phyloP scores from a whole-genome alignment of 192 early-diverging fungal genomes.

The Mortierella antarctica region DNA sequence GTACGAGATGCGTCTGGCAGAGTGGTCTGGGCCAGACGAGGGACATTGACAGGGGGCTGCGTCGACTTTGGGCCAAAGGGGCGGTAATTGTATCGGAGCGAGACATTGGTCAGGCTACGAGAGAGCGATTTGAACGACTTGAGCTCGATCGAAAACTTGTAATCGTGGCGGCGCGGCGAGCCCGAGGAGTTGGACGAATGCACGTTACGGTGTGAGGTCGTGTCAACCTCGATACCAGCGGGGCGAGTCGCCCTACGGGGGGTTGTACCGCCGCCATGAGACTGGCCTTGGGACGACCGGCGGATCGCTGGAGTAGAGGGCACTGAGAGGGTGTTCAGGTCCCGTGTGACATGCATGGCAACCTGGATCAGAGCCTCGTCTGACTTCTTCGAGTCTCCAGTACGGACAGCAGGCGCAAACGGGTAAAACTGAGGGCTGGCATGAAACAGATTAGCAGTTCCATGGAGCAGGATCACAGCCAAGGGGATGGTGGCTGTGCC shows the following conservation, averaged over 20 bases:
- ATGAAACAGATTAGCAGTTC: slow-evolving; percentile 51
- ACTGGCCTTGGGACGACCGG: slow-evolving; percentile 37
- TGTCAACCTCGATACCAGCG: slow-evolving; percentile 39
- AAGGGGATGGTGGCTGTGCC: slow-evolving; percentile 57
- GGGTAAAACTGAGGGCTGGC: slow-evolving; percentile 47
- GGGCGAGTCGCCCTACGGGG: slow-evolving; percentile 26
- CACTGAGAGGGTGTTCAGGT: slow-evolving; percentile 41
- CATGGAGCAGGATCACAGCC: slow-evolving; percentile 46
- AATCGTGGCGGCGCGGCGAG: slow-evolving; percentile 44
- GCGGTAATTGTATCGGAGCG: slow-evolving; percentile 49
- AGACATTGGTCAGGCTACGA: slow-evolving; percentile 31
- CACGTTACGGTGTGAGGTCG: slow-evolving; percentile 4
- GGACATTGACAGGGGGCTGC: slow-evolving; percentile 40
- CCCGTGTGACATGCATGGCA: slow-evolving; percentile 50
- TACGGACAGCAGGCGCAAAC: slow-evolving; percentile 17
- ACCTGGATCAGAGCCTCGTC: slow-evolving; percentile 39
- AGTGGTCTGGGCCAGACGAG: slow-evolving; percentile 17
- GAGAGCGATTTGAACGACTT: slow-evolving; percentile 40
- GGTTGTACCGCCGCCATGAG: background rate
- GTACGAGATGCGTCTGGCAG: slow-evolving; percentile 39
- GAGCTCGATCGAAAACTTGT: slow-evolving; percentile 54
- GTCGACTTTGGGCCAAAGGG: slow-evolving; percentile 52
- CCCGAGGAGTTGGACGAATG: slow-evolving; percentile 32
- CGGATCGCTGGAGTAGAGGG: slow-evolving; percentile 52
- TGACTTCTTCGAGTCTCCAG: background rate